A percentile compares a stretch with the other conserved stretches of the same genome.
Conservation (phyloP, 2,329 filamentous ascomycete species). For the Fusarium globosum region DNA sequence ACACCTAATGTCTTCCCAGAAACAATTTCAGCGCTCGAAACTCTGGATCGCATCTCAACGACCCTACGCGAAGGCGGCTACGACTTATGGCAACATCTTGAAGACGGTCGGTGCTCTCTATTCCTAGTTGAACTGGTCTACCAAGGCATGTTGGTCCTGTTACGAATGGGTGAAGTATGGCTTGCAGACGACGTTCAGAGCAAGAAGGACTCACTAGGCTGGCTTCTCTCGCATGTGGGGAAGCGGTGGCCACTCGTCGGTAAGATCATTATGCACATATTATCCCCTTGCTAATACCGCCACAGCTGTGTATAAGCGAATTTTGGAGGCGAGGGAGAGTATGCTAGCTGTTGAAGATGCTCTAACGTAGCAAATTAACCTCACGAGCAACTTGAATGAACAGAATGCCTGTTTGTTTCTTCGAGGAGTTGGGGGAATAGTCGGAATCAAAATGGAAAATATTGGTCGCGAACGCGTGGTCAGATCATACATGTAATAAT, state of each 20-base stretch:
- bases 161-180: background rate
- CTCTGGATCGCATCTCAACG: background rate
- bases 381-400: no score
- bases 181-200: accelerated
- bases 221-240: background rate
- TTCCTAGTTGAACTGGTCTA: background rate
- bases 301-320: background rate
- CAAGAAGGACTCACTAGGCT: background rate
- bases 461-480: no score
- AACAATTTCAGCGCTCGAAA: background rate
- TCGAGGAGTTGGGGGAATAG: no score
- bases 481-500: no score
- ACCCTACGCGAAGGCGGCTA: background rate
- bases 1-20: background rate
- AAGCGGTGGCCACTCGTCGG: background rate
- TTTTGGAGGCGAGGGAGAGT: background rate
- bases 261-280: background rate
- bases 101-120: background rate
- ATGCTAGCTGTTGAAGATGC: background rate
- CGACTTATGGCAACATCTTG: background rate
- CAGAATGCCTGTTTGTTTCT: no score
- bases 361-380: background rate
- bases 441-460: no score
- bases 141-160: background rate
- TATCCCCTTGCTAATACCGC: accelerated